Evolutionary conservation across 805 yeast species (phyloP).

Genomic region (Metschnikowia amazonensis): DNA sequence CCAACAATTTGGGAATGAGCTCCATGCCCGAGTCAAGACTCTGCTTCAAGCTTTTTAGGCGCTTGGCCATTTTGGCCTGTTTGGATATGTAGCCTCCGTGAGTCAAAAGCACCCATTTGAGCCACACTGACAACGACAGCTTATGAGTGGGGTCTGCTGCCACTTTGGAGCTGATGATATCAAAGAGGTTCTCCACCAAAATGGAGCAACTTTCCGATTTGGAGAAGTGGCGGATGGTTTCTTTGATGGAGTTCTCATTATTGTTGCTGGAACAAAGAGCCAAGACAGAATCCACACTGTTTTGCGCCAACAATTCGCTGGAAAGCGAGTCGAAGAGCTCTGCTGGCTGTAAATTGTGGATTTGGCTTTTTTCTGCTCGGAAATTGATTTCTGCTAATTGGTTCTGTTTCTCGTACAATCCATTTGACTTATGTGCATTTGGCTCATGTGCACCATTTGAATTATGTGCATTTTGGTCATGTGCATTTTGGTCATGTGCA

Average conservation of each 20-base stretch:
- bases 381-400: conserved; percentile 13
- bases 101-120: conserved; percentile 71
- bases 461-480: too few species aligned
- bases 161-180: conserved; percentile 26
- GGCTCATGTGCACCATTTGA: too few species aligned
- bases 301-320: conserved; percentile 12
- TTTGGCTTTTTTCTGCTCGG: conserved; percentile 20
- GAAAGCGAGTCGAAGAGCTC: conserved; percentile 21
- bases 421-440: too few species aligned
- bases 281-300: conserved; percentile 17
- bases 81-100: conserved; percentile 64
- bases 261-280: conserved; percentile 28
- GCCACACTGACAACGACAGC: conserved; percentile 52
- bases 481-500: too few species aligned
- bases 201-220: conserved; percentile 27
- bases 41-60: conserved; percentile 54
- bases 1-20: conserved; percentile 61
- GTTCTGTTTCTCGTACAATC: neutral
- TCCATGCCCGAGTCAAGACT: conserved; percentile 54
- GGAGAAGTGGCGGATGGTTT: conserved; percentile 34
- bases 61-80: conserved; percentile 48
- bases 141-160: conserved; percentile 27
- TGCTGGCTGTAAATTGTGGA: conserved; percentile 23
- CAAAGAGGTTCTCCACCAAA: conserved; percentile 24
- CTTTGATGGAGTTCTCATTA: conserved; percentile 30